Percentiles rank a stretch among this genome's conserved stretches.
Conservation (phyloP, 2,329 filamentous ascomycete genomes). For the Blastomyces silverae region DNA sequence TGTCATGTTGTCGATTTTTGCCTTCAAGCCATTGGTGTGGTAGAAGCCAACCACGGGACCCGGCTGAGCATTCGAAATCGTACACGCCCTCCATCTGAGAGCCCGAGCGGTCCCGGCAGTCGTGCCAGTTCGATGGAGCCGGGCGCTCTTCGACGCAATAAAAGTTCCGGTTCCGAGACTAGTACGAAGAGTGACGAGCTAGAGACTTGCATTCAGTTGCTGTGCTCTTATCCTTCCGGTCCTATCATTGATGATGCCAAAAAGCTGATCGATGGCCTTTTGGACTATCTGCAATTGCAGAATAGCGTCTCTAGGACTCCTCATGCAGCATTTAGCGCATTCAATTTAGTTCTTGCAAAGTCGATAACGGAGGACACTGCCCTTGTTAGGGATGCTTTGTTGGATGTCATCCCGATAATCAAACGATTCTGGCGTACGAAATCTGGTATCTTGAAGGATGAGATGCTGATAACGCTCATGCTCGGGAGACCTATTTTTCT, state of each 20-base stretch:
- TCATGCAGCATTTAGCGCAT: slow-evolving; percentile 64
- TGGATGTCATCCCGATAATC: slow-evolving; percentile 62
- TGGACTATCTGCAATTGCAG: slow-evolving; percentile 57
- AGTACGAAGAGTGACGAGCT: slow-evolving; percentile 46
- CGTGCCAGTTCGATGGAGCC: slow-evolving; percentile 30
- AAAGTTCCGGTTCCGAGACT: slow-evolving; percentile 18
- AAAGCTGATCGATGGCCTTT: slow-evolving; percentile 50
- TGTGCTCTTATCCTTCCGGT: slow-evolving; percentile 61
- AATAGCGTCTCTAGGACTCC: slow-evolving; percentile 58
- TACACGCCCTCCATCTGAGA: slow-evolving; percentile 27
- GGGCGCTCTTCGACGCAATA: slow-evolving; percentile 23
- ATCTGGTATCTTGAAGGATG: slow-evolving; percentile 60
- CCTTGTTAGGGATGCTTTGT: slow-evolving; percentile 55
- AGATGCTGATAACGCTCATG: slow-evolving; percentile 67
- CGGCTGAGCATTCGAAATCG: slow-evolving; percentile 30
- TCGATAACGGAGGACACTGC: slow-evolving; percentile 62
- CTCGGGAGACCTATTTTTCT: slow-evolving; percentile 56
- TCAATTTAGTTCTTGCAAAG: slow-evolving; percentile 64
- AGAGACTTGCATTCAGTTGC: slow-evolving; percentile 58
- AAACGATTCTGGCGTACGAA: slow-evolving; percentile 72
- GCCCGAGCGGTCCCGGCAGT: slow-evolving; percentile 25
- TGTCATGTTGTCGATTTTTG: slow-evolving; percentile 64
- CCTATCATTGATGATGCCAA: slow-evolving; percentile 54
- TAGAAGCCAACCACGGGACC: slow-evolving; percentile 27
- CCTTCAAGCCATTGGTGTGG: slow-evolving; percentile 47